These are phyloP conservation scores for Trametes cinnabarina DNA, from an alignment of 768 basidiomycete genomes.

Conservation along the genomic window DNA sequence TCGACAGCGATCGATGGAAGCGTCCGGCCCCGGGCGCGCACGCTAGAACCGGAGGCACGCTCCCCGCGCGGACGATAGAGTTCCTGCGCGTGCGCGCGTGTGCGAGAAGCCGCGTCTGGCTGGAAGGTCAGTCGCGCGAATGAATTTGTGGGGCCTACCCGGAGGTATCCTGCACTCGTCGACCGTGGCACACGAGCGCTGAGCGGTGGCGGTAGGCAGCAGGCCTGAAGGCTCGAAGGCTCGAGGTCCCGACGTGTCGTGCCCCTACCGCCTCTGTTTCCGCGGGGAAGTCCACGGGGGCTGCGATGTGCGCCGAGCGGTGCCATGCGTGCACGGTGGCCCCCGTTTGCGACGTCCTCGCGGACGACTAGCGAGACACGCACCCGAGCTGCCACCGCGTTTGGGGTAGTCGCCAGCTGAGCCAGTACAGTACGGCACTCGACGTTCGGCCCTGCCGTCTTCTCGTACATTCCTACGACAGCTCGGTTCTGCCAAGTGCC, in stretches of 20 bases:
- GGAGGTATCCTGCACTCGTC: no score
- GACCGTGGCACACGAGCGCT: no score
- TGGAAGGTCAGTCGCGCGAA: background rate
- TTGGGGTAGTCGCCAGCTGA: background rate
- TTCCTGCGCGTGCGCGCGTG: background rate
- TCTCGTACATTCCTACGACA: background rate
- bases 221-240: background rate
- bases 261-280: background rate
- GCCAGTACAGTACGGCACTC: background rate
- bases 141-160: no score
- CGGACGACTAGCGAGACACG: background rate
- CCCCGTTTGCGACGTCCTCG: background rate
- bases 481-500: background rate
- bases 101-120: conserved; percentile 4
- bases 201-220: no score
- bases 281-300: background rate
- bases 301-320: no score
- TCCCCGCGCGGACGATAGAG: background rate
- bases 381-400: conserved; percentile 11
- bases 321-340: background rate
- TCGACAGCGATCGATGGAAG: conserved; percentile 6
- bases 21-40: conserved; percentile 12
- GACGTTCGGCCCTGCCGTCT: background rate
- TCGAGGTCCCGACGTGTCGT: no score
- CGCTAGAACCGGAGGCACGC: conserved; percentile 15